Conservation (phyloP, 2,329 filamentous ascomycete species). For the Fusarium tricinctum region DNA sequence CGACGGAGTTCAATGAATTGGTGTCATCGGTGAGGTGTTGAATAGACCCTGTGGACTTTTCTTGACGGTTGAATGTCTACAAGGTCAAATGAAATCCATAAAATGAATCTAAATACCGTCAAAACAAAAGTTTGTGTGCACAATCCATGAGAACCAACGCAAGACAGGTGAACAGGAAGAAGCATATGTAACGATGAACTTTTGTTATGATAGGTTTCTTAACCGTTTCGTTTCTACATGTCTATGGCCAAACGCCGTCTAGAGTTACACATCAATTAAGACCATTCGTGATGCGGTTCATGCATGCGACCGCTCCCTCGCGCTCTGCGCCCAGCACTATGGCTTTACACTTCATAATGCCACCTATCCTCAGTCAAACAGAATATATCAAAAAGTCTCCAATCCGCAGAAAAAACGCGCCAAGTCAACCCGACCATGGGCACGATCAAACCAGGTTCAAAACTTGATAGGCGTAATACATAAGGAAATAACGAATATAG, state of each 20-base stretch:
- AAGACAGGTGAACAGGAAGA: neutral
- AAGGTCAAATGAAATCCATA: conserved; percentile 40
- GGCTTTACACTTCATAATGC: conserved; percentile 54
- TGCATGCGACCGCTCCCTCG: conserved; percentile 53
- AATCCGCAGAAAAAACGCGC: conserved; percentile 48
- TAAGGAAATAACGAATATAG: conserved; percentile 42
- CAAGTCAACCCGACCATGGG: conserved; percentile 47
- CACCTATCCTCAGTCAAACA: conserved; percentile 50
- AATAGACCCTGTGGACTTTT: conserved; percentile 43
- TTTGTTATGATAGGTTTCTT: conserved; percentile 33
- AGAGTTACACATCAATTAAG: conserved; percentile 60
- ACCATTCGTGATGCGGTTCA: conserved; percentile 55
- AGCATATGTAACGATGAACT: conserved; percentile 26
- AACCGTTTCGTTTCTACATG: conserved; percentile 57
- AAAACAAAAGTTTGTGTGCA: conserved; percentile 15
- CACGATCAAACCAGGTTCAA: conserved; percentile 45
- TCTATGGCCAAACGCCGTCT: conserved; percentile 60
- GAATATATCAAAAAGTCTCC: conserved; percentile 52
- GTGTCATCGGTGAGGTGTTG: conserved; percentile 35
- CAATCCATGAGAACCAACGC: neutral
- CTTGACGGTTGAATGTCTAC: conserved; percentile 42
- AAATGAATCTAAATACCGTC: conserved; percentile 39
- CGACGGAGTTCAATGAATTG: conserved; percentile 43
- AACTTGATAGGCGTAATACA: conserved; percentile 40
- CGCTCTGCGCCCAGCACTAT: conserved; percentile 58